A percentile compares a stretch with the other conserved stretches of the same genome.
Evolutionary conservation across 805 yeast species (phyloP).

Genomic region (Candida taoyuanica): DNA sequence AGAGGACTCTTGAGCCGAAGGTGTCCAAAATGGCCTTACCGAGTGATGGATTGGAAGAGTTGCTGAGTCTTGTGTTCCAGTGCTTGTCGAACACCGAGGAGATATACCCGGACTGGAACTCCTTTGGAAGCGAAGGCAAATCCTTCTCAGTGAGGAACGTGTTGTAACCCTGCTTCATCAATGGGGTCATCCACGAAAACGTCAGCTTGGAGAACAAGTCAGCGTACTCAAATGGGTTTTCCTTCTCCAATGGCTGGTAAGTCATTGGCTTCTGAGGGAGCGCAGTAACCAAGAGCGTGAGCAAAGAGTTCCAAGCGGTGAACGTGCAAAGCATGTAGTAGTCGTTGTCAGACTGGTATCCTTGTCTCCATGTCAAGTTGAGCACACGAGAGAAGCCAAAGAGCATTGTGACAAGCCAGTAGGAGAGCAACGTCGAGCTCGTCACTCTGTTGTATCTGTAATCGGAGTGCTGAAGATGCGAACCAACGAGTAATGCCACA

Average conservation of each 20-base stretch:
- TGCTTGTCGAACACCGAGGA: slow-evolving; percentile 45
- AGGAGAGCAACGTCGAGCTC: slow-evolving; percentile 62
- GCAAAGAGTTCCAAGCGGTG: slow-evolving; percentile 28
- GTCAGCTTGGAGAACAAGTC: slow-evolving; percentile 74
- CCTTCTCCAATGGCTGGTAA: slow-evolving; percentile 35
- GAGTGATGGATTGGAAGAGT: slow-evolving; percentile 44
- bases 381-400: slow-evolving; percentile 43
- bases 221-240: slow-evolving; percentile 37
- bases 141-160: slow-evolving; percentile 55
- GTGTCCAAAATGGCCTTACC: slow-evolving; percentile 56
- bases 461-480: slow-evolving; percentile 64
- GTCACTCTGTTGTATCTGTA: slow-evolving; percentile 62
- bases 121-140: slow-evolving; percentile 73
- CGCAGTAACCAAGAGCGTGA: slow-evolving; percentile 33
- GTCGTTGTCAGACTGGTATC: slow-evolving; percentile 15
- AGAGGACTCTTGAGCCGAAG: slow-evolving; percentile 63
- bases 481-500: slow-evolving; percentile 45
- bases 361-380: slow-evolving; percentile 33
- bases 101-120: slow-evolving; percentile 53
- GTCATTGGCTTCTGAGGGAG: slow-evolving; percentile 35
- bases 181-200: slow-evolving; percentile 87
- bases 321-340: slow-evolving; percentile 31
- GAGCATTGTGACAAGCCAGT: slow-evolving; percentile 61
- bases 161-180: slow-evolving; percentile 75
- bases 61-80: slow-evolving; percentile 62